A percentile compares a stretch with the other conserved stretches of the same genome.
Conservation (phyloP, 176 grass and related monocot genomes). For the Miscanthus lutarioriparius region DNA sequence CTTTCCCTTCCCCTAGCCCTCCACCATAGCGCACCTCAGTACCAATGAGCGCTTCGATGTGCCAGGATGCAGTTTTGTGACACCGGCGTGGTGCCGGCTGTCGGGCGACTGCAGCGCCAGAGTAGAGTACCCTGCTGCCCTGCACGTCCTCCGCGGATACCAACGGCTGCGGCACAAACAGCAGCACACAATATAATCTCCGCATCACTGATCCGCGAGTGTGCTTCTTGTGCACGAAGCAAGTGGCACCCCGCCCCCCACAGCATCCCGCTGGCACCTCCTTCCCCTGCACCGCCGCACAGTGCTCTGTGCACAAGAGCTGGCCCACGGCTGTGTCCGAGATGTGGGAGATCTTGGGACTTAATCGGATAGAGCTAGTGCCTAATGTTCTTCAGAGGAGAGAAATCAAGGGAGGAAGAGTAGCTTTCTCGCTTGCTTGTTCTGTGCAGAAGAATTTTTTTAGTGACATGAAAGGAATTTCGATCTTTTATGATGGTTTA, state of each 20-base stretch:
- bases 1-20: neutral
- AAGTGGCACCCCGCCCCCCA: neutral
- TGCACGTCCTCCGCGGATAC: neutral
- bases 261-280: neutral
- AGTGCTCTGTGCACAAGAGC: neutral
- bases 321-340: neutral
- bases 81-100: neutral
- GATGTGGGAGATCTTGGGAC: neutral
- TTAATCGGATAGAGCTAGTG: neutral
- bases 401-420: neutral
- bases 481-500: neutral
- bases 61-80: conserved; percentile 31
- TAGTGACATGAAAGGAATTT: neutral
- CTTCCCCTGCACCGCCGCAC: neutral
- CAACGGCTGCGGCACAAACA: neutral
- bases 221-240: conserved; percentile 30
- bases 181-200: conserved; percentile 4
- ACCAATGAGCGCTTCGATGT: conserved; percentile 57
- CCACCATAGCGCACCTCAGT: conserved; percentile 39
- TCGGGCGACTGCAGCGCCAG: conserved; percentile 38
- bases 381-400: neutral
- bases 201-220: neutral
- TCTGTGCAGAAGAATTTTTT: neutral
- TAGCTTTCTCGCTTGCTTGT: neutral
- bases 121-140: conserved; percentile 15